Conservation (phyloP, 495 filamentous ascomycete genomes). For the Bryoglossum gracile region DNA sequence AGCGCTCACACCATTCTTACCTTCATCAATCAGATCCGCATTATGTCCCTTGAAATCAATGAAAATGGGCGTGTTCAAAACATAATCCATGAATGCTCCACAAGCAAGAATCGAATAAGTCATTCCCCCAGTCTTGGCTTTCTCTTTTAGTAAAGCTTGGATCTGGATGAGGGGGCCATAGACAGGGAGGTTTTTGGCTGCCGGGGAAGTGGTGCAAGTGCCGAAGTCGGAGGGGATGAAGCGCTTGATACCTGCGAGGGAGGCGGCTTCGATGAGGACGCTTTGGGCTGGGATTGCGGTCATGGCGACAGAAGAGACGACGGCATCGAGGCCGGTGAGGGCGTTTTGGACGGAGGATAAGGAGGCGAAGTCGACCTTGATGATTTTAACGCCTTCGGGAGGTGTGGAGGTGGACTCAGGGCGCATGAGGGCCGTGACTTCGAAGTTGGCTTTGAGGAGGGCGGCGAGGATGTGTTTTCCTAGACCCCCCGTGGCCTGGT, state of each 20-base stretch:
- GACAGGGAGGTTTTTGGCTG: slow-evolving; percentile 30
- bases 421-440: slow-evolving; percentile 16
- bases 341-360: slow-evolving; percentile 41
- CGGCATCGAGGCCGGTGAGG: slow-evolving; percentile 47
- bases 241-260: slow-evolving; percentile 49
- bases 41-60: slow-evolving; percentile 30
- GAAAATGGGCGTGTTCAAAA: slow-evolving; percentile 32
- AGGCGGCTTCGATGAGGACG: slow-evolving; percentile 51
- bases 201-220: slow-evolving; percentile 30
- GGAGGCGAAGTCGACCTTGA: slow-evolving; percentile 48
- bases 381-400: slow-evolving; percentile 27
- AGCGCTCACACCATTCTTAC: slow-evolving; percentile 31
- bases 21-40: slow-evolving; percentile 31
- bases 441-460: slow-evolving; percentile 12
- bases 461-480: slow-evolving; percentile 16
- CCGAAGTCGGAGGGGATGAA: slow-evolving; percentile 64
- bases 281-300: slow-evolving; percentile 34
- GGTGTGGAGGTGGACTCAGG: slow-evolving; percentile 5
- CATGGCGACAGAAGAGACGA: slow-evolving; percentile 45
- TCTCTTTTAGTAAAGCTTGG: slow-evolving; percentile 33
- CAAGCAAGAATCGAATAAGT: slow-evolving; percentile 37
- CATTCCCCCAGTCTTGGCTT: slow-evolving; percentile 23
- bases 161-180: slow-evolving; percentile 37
- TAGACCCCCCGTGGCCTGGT: slow-evolving; percentile 18
- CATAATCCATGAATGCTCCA: slow-evolving; percentile 43